Evolutionary conservation across 2,329 filamentous ascomycete genomes (phyloP), one percentile per base, ranked within the genome.

Genomic region (Verticillium dahliae): DNA sequence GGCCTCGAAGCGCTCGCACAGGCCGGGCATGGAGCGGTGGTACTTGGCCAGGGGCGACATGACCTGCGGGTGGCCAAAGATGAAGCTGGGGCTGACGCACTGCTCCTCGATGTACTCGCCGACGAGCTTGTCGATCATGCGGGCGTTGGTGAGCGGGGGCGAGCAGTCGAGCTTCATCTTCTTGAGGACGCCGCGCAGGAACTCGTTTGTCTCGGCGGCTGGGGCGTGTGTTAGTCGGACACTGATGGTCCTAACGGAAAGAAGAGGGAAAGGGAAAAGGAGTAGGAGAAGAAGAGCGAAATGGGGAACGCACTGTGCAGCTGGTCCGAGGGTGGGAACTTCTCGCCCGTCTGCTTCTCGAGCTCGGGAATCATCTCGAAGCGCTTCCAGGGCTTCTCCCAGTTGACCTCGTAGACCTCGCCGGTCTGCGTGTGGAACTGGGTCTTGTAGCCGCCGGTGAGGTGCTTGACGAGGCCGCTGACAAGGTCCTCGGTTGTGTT

Each of bases 1-100:
- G 11, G 91, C 93, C 79, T 99, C 95, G 76, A 98, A 98, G 61
- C 95, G 90, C 81, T 99, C 95, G 75, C 92, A 97, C 38, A 99
- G 85, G 70, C 94, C 95, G 60, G 89, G 84, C 65, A 86, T 85
- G 56, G 82, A 78, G 67, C 95, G 90, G 78, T 97, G 91, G 76
- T 93, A 93, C 84, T 99, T 99, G 81, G 95, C 95, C 18, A 99
- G 83, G 9, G 95, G 95, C 15, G 91, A 79, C 75, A 80, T 79
- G 65, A 70, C 68, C 73, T 78, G 77, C 62, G 79, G 87, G 76
- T 97, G 91, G n/a, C 90, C 90, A 63, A 72, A 74, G 67, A 78
- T 78, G 68, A 78, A 78, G 33, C 75, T 97, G 2, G 95, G 94
- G 83, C 94, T 97, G 74, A 97, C 83, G 76, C 92, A 96, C 67